Percentiles rank a stretch among this genome's conserved stretches.
phyloP scores from a whole-genome alignment of 2,329 filamentous ascomycete species.

The Aaosphaeria pasadenensis region DNA sequence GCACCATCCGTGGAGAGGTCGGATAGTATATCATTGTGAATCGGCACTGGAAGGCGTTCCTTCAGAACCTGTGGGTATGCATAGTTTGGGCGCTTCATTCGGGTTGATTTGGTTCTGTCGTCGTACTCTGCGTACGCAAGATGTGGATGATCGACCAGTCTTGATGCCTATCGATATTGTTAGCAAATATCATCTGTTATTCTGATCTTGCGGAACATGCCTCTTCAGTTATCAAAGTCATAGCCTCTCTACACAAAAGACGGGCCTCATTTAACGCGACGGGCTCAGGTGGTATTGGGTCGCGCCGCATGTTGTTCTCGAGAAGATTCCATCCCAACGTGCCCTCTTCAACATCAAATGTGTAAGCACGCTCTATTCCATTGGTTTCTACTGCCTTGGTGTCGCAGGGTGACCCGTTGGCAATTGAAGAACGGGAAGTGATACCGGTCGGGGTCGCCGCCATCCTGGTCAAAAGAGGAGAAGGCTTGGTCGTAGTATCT shows the following conservation, averaged over 20 bases:
- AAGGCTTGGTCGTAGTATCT: slow-evolving; percentile 2
- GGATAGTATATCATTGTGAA: slow-evolving; percentile 22
- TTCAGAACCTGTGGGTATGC: slow-evolving; percentile 27
- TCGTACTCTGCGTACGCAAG: slow-evolving; percentile 28
- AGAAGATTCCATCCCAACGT: slow-evolving; percentile 14
- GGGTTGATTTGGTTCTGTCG: slow-evolving; percentile 17
- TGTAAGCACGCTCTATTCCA: slow-evolving; percentile 19
- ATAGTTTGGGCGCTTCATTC: slow-evolving; percentile 30
- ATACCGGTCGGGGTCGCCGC: slow-evolving; percentile 1
- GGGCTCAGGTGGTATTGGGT: slow-evolving; percentile 24
- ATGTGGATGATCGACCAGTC: slow-evolving; percentile 26
- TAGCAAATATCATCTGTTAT: neutral
- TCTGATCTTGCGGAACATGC: slow-evolving; percentile 1
- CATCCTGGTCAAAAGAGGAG: slow-evolving; percentile 8
- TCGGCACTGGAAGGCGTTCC: slow-evolving; percentile 20
- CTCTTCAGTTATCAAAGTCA: slow-evolving; percentile 32
- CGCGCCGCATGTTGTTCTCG: slow-evolving; percentile 16
- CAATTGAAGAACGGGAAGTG: slow-evolving; percentile 2
- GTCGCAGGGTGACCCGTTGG: slow-evolving; percentile 11
- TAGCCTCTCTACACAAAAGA: slow-evolving; percentile 24
- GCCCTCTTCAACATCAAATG: slow-evolving; percentile 21
- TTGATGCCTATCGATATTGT: slow-evolving; percentile 10
- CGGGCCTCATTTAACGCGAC: slow-evolving; percentile 24
- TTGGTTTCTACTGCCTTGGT: slow-evolving; percentile 5
- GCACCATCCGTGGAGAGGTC: slow-evolving; percentile 18